A percentile compares a stretch with the other conserved stretches of the same genome.
These are phyloP conservation scores for Macadamia integrifolia DNA, from an alignment of 164 flowering plant species.

Conservation along the genomic window DNA sequence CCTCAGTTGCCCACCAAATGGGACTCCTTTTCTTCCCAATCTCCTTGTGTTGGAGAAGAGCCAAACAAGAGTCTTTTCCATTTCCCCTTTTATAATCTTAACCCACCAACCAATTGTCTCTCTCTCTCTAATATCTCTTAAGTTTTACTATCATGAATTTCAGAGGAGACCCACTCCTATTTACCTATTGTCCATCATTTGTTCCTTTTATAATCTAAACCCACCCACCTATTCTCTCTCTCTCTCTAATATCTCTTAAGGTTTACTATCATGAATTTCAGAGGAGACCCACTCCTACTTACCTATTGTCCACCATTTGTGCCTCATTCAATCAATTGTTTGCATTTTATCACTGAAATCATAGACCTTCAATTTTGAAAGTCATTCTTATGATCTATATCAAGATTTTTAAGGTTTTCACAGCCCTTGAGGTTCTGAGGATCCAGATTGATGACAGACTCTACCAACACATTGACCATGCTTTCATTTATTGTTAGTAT, in stretches of 20 bases:
- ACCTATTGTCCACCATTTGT: slow-evolving; percentile 15
- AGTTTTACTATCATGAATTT: slow-evolving; percentile 11
- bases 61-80: no score
- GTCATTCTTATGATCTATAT: no score
- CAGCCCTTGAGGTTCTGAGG: no score
- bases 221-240: not conserved
- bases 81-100: no score
- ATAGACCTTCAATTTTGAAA: no score
- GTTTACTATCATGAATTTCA: slow-evolving; percentile 11
- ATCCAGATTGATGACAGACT: not conserved
- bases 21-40: no score
- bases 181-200: slow-evolving; percentile 13
- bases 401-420: no score
- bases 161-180: slow-evolving; percentile 17
- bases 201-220: not conserved
- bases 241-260: not conserved
- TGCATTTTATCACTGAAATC: not conserved
- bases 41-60: no score
- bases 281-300: slow-evolving; percentile 16
- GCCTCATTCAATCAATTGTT: slow-evolving; percentile 7
- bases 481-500: no score
- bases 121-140: slow-evolving; percentile 1
- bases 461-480: not conserved
- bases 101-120: not conserved
- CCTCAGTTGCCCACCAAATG: not conserved